phyloP scores from a whole-genome alignment of 768 basidiomycete genomes.

The Rhizopogon sp. region DNA sequence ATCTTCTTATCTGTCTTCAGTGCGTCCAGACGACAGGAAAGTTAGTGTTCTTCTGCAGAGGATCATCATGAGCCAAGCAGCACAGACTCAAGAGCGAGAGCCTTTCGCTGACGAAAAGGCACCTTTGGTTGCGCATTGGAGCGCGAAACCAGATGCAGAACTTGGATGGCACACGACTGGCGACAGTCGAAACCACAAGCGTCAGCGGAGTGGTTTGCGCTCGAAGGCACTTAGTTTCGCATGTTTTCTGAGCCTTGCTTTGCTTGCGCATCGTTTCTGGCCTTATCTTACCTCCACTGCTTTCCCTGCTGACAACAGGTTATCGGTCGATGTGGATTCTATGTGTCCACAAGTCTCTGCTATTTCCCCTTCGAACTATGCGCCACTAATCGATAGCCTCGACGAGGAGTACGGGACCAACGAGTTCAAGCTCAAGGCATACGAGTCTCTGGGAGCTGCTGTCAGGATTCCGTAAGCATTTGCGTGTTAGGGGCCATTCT shows the following conservation, averaged over 20 bases:
- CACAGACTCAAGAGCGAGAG: not conserved
- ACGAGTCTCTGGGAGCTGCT: conserved; percentile 30
- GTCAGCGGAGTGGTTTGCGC: not conserved
- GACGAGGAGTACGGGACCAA: conserved; percentile 17
- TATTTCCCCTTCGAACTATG: conserved; percentile 10
- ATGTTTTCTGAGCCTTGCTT: conserved; percentile 6
- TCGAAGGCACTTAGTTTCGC: not conserved
- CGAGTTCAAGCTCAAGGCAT: conserved; percentile 24
- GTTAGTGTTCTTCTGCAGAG: conserved; percentile 4
- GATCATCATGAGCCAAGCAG: conserved; percentile 1
- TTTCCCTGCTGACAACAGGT: not conserved
- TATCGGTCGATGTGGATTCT: not conserved
- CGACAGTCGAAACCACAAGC: not conserved
- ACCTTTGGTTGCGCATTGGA: not conserved
- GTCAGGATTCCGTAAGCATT: conserved; percentile 27
- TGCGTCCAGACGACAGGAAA: conserved; percentile 6
- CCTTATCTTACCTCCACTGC: not conserved
- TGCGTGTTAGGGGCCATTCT: not conserved
- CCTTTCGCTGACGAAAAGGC: conserved; percentile 1
- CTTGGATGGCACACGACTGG: not conserved
- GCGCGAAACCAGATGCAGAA: conserved; percentile 9
- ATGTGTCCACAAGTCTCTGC: conserved; percentile 25
- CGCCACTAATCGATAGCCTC: conserved; percentile 16
- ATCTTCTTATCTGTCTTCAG: conserved; percentile 1
- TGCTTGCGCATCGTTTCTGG: conserved; percentile 8